phyloP scores from a whole-genome alignment of 2,329 filamentous ascomycete species.

The Coniochaeta ligniaria region DNA sequence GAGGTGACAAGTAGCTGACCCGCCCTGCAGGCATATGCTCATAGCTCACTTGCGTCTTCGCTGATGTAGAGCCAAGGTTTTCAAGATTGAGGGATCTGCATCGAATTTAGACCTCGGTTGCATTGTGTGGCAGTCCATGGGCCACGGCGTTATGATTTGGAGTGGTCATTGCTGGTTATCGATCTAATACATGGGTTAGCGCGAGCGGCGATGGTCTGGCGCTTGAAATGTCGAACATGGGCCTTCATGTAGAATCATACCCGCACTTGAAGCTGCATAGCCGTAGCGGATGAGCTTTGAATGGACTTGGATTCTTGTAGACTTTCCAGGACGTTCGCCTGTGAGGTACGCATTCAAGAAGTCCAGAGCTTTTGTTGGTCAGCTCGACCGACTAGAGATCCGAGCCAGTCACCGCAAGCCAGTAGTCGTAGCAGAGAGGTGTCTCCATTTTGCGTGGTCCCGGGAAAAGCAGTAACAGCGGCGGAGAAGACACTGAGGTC shows the following conservation, averaged over 20 bases:
- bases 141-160: not conserved
- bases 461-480: conserved; percentile 59
- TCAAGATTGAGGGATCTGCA: conserved; percentile 3
- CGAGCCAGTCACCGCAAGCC: conserved; percentile 56
- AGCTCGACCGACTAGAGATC: conserved; percentile 45
- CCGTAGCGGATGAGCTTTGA: not conserved
- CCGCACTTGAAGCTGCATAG: not conserved
- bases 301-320: too few species aligned
- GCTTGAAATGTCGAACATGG: not conserved
- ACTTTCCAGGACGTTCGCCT: not conserved
- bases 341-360: conserved; percentile 19
- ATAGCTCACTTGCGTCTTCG: conserved; percentile 71
- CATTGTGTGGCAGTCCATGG: not conserved
- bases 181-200: not conserved
- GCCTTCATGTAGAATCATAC: not conserved
- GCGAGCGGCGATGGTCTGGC: not conserved
- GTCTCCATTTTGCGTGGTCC: conserved; percentile 27
- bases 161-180: not conserved
- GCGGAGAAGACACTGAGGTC: conserved; percentile 56
- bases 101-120: conserved; percentile 6
- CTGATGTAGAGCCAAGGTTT: conserved; percentile 49
- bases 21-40: conserved; percentile 64
- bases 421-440: conserved; percentile 16
- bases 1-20: conserved; percentile 11
- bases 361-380: conserved; percentile 43